A percentile compares a stretch with the other conserved stretches of the same genome.
Evolutionary conservation across 768 basidiomycete species (phyloP).

Genomic region (Neoboletus subvelutipes): DNA sequence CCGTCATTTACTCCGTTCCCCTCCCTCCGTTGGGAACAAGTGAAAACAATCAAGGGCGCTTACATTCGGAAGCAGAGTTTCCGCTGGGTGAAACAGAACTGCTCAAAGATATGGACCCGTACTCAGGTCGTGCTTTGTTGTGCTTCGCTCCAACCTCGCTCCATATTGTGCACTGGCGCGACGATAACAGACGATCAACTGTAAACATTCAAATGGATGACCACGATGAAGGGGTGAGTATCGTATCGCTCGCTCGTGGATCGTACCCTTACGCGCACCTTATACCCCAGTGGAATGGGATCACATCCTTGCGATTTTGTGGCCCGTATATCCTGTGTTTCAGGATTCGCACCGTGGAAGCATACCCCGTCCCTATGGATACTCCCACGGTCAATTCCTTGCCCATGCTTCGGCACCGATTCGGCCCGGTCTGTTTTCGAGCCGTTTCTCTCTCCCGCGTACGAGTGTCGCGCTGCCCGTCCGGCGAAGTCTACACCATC

Average conservation of each 20-base stretch:
- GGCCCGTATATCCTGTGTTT: slow-evolving; percentile 53
- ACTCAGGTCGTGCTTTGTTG: slow-evolving; percentile 32
- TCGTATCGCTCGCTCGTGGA: neutral
- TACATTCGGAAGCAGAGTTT: slow-evolving; percentile 16
- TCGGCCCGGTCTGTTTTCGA: slow-evolving; percentile 39
- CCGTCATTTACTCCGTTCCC: slow-evolving; percentile 11
- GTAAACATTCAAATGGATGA: slow-evolving; percentile 27
- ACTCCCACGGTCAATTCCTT: slow-evolving; percentile 4
- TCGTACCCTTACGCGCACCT: neutral
- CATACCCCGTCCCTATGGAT: slow-evolving; percentile 27
- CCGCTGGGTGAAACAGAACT: slow-evolving; percentile 15
- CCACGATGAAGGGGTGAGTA: slow-evolving; percentile 35
- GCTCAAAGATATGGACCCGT: slow-evolving; percentile 38
- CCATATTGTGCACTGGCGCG: slow-evolving; percentile 41
- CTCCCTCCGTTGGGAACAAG: neutral
- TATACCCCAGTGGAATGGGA: slow-evolving; percentile 37
- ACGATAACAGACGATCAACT: slow-evolving; percentile 18
- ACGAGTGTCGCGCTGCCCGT: slow-evolving; percentile 25
- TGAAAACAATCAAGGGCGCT: neutral
- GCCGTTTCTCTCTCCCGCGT: slow-evolving; percentile 41
- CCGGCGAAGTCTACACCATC: slow-evolving; percentile 38
- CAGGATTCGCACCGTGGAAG: slow-evolving; percentile 50
- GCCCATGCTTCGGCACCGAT: slow-evolving; percentile 24
- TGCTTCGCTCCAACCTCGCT: slow-evolving; percentile 30
- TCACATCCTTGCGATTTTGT: slow-evolving; percentile 45